Conservation (phyloP, 352 stramenopile species). For the Phytophthora boehmeriae region DNA sequence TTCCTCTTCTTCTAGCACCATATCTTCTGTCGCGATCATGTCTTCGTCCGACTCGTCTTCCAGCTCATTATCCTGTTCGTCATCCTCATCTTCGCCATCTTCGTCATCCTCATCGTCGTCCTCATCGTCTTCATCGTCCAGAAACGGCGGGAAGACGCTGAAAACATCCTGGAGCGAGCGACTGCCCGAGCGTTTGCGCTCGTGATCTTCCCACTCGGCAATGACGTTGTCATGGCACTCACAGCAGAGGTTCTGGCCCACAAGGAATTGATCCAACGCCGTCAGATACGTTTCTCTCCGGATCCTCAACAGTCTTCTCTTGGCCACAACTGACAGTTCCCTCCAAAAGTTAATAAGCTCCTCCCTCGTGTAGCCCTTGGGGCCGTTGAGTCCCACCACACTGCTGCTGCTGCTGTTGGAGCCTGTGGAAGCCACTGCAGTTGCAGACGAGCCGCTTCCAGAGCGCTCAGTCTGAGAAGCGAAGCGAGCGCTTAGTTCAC, state of each 20-base stretch:
- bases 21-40: slow-evolving; percentile 40
- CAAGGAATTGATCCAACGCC: slow-evolving; percentile 76
- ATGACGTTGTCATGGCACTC: slow-evolving; percentile 87
- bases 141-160: slow-evolving; percentile 76
- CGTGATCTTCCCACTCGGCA: slow-evolving; percentile 81
- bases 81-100: slow-evolving; percentile 58
- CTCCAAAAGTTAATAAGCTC: slow-evolving; percentile 87
- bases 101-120: slow-evolving; percentile 63
- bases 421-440: slow-evolving; percentile 14
- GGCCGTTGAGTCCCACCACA: slow-evolving; percentile 30
- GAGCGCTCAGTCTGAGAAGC: slow-evolving; percentile 14
- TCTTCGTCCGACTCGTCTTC: slow-evolving; percentile 54
- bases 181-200: slow-evolving; percentile 64
- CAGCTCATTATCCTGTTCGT: slow-evolving; percentile 41
- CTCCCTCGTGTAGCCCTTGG: slow-evolving; percentile 67
- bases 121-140: slow-evolving; percentile 71
- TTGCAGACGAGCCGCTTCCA: slow-evolving; percentile 1
- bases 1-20: slow-evolving; percentile 62
- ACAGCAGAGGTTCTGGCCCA: slow-evolving; percentile 79
- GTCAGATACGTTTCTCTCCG: slow-evolving; percentile 72
- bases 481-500: slow-evolving; percentile 29
- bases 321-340: slow-evolving; percentile 66
- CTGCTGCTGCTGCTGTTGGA: slow-evolving; percentile 35
- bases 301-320: slow-evolving; percentile 73
- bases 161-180: slow-evolving; percentile 79